Base-by-base conservation (phyloP, 192 early-diverging fungal genomes). In the Helicostylum pulchrum region DNA sequence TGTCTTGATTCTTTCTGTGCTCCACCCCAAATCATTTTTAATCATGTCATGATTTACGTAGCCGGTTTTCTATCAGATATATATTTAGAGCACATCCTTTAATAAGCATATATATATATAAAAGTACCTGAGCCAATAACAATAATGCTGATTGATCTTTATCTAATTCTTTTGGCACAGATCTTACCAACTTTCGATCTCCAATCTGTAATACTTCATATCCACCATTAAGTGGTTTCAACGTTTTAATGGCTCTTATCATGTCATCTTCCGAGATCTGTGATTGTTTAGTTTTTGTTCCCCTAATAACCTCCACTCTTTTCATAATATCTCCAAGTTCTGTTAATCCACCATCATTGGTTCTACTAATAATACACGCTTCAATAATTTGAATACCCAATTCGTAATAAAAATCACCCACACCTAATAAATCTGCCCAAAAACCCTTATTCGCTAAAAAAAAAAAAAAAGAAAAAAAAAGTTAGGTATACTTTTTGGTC, bases 391-490 rank as follows among this genome's bases (percentile, higher is more conserved):
- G 94, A n/a, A 98, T 87, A 0, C 88, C 92, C 4, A 99, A 81
- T 53, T 97, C 94, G 66, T 94, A 97, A 76, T 99, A 99, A 77
- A 99, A 99, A 71, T 97, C 94, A 14, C 95, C 93, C 6, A 97
- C 88, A 0, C 97, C 97, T 3, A 99, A 74, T 9, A 99, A 74
- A 55, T 96, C 95, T 0, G 93, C 85, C 97, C 95, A 96, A 64
- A 93, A 93, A 21, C 95, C 92, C 72, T 99, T 99, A 65, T 93
- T 94, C 45, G 94, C 93, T 83, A 71, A 21, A 48, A 43, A 54
- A 44, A 64, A 66, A 74, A 43, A 36, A 69, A 59, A 43, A 52
- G 67, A 56, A 46, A 65, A 21, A 34, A 17, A 10, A 26, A 32
- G 15, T 36, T 14, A 53, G 19, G 1, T 42, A 7, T 10, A 34